Evolutionary conservation across 805 yeast species (phyloP).

Genomic region (Lipomyces chichibuensis): DNA sequence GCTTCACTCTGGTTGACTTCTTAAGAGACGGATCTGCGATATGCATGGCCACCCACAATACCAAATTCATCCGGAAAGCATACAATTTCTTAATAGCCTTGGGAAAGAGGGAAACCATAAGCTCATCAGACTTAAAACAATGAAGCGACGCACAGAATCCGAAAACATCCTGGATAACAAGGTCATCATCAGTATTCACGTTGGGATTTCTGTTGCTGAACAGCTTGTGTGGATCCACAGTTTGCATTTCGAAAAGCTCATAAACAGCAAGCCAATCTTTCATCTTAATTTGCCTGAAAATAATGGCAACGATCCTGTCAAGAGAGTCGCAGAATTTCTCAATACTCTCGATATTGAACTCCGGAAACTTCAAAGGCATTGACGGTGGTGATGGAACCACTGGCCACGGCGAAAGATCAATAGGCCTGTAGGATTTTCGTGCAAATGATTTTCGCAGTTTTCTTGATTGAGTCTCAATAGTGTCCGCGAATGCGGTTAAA

Average conservation of each 20-base stretch:
- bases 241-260: conserved; percentile 72
- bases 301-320: conserved; percentile 61
- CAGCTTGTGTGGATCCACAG: conserved; percentile 60
- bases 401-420: conserved; percentile 39
- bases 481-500: conserved; percentile 36
- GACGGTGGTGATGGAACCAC: conserved; percentile 24
- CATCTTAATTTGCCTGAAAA: conserved; percentile 59
- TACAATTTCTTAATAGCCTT: conserved; percentile 66
- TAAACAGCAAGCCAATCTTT: conserved; percentile 80
- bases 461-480: conserved; percentile 54
- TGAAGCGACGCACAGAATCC: conserved; percentile 65
- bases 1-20: conserved; percentile 60
- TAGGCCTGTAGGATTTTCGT: conserved; percentile 43
- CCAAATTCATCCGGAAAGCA: conserved; percentile 67
- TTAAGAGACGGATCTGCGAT: conserved; percentile 64
- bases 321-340: conserved; percentile 65
- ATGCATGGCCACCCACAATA: conserved; percentile 64
- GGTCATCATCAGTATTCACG: conserved; percentile 52
- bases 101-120: conserved; percentile 60
- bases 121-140: conserved; percentile 50
- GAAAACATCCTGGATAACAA: conserved; percentile 69
- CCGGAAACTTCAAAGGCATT: conserved; percentile 19
- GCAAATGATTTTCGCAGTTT: conserved; percentile 64
- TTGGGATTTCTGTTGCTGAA: conserved; percentile 57
- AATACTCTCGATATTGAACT: conserved; percentile 42